phyloP scores from a whole-genome alignment of 495 filamentous ascomycete genomes.

The Bacidia gigantensis region DNA sequence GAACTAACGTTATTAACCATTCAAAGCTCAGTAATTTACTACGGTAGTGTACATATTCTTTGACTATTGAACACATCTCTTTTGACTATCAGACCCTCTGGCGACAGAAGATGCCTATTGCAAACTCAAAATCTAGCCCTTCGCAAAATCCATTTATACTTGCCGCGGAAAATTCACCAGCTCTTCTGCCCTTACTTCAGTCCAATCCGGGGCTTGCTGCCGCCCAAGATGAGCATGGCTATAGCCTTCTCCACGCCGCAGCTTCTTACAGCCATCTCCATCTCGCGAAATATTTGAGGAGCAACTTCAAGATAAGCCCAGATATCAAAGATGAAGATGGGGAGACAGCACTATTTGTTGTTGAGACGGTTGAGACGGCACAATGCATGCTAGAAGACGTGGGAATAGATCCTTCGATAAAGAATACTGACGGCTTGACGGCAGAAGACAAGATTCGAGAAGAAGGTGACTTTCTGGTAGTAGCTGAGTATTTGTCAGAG shows the following conservation, averaged over 20 bases:
- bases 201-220: conserved; percentile 53
- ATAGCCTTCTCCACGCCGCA: conserved; percentile 85
- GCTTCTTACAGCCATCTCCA: conserved; percentile 77
- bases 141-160: conserved; percentile 62
- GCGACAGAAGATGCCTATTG: neutral
- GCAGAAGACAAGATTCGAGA: conserved; percentile 57
- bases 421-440: conserved; percentile 51
- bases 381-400: conserved; percentile 69
- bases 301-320: conserved; percentile 60
- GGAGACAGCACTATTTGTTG: conserved; percentile 81
- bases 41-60: no score
- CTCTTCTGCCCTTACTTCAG: conserved; percentile 51
- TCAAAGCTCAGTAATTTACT: no score
- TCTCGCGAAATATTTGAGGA: conserved; percentile 65
- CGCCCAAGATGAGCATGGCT: conserved; percentile 65
- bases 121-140: neutral
- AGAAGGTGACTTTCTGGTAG: conserved; percentile 54
- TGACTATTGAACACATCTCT: no score
- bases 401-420: conserved; percentile 46
- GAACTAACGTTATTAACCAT: no score
- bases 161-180: conserved; percentile 58
- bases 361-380: conserved; percentile 64
- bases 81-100: no score
- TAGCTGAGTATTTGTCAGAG: conserved; percentile 51
- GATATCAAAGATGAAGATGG: conserved; percentile 77